Evolutionary conservation across 805 yeast species (phyloP).

Genomic region (Candida gorgasii): DNA sequence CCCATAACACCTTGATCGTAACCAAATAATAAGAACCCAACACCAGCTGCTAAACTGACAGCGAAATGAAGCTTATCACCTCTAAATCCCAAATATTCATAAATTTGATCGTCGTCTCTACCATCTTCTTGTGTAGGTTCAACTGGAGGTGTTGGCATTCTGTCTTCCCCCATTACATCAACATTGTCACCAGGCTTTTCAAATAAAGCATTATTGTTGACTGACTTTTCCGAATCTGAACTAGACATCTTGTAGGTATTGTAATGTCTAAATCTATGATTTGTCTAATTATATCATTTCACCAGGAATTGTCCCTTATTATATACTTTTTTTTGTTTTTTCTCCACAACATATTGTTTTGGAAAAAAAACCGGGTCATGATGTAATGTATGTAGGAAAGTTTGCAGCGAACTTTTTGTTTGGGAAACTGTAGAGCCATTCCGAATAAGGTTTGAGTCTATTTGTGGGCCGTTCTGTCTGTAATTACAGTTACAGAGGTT

Average conservation of each 20-base stretch:
- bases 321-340: not conserved
- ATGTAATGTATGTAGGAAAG: constrained; percentile 6
- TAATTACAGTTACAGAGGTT: too few relatives aligned
- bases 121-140: constrained; percentile 8
- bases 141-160: constrained; percentile 7
- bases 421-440: not conserved
- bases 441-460: not conserved
- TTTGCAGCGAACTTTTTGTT: not conserved
- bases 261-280: constrained; percentile 1
- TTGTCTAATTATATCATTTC: not conserved
- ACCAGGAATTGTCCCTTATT: not conserved
- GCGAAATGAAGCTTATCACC: constrained; percentile 14
- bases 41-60: constrained; percentile 19
- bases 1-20: constrained; percentile 83
- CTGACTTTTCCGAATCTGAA: constrained; percentile 12
- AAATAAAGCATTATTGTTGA: constrained; percentile 5
- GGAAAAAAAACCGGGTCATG: constrained; percentile 2
- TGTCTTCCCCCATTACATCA: not conserved
- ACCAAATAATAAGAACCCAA: constrained; percentile 70
- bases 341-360: constrained; percentile 7
- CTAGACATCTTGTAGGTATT: constrained; percentile 11
- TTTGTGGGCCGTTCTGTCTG: too few relatives aligned
- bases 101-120: constrained; percentile 13
- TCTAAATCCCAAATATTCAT: constrained; percentile 11
- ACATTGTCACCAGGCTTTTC: constrained; percentile 3